phyloP scores from a whole-genome alignment of 1,284 basidiomycete species.

The Ceratobasidium sp. region DNA sequence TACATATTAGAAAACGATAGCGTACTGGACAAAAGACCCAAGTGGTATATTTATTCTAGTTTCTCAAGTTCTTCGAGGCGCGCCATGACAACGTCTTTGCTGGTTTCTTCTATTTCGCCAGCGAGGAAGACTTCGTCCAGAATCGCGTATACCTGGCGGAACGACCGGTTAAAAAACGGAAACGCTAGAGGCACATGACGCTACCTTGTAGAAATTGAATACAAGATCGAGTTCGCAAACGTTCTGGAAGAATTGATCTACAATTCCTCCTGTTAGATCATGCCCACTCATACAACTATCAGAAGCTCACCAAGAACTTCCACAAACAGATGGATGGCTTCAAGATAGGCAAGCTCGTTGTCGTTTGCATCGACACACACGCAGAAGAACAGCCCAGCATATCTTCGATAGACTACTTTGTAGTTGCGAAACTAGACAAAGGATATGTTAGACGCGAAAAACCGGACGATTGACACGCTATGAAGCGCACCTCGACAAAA shows the following conservation, averaged over 20 bases:
- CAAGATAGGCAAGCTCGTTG: slow-evolving; percentile 96
- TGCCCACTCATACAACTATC: neutral
- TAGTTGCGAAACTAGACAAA: slow-evolving; percentile 85
- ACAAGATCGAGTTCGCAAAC: slow-evolving; percentile 97
- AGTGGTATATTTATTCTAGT: slow-evolving; percentile 68
- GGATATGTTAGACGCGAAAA: neutral
- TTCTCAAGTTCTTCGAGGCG: slow-evolving; percentile 92
- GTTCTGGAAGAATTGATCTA: slow-evolving; percentile 97
- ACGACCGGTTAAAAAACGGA: slow-evolving; percentile 5
- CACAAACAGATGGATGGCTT: slow-evolving; percentile 98
- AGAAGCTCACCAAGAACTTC: slow-evolving; percentile 89
- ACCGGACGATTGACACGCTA: neutral
- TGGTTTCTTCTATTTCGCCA: slow-evolving; percentile 98
- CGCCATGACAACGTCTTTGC: slow-evolving; percentile 92
- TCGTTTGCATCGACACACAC: slow-evolving; percentile 98
- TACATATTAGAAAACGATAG: slow-evolving; percentile 39
- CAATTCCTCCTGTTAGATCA: neutral
- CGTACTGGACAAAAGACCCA: slow-evolving; percentile 22
- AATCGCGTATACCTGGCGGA: slow-evolving; percentile 88
- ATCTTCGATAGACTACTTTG: slow-evolving; percentile 94
- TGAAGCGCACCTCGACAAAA: slow-evolving; percentile 87
- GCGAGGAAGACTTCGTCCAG: slow-evolving; percentile 99
- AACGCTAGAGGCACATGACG: slow-evolving; percentile 40
- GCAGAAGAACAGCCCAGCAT: slow-evolving; percentile 98
- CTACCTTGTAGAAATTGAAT: slow-evolving; percentile 98